A percentile compares a stretch with the other conserved stretches of the same genome.
phyloP scores from a whole-genome alignment of 495 filamentous ascomycete species.

The Hypoxylon crocopeplum region DNA sequence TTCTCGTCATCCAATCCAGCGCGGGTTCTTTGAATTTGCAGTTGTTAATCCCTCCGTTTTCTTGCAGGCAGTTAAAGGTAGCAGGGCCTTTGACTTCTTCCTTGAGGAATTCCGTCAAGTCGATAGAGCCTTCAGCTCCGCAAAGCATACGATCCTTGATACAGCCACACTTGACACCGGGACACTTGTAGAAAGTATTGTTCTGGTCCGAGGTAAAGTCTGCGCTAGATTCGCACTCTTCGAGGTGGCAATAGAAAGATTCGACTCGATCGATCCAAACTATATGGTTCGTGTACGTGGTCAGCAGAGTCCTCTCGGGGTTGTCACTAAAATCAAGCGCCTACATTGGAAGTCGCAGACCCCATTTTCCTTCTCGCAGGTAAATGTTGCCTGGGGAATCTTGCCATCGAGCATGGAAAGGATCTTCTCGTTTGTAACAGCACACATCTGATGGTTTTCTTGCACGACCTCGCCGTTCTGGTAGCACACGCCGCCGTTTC shows the following conservation, averaged over 20 bases:
- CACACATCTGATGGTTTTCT: constrained; percentile 96
- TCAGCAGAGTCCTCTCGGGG: constrained; percentile 44
- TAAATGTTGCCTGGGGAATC: constrained; percentile 92
- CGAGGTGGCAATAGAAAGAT: constrained; percentile 93
- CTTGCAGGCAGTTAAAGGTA: constrained; percentile 73
- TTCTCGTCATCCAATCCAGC: constrained; percentile 87
- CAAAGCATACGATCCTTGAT: constrained; percentile 92
- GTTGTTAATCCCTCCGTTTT: constrained; percentile 61
- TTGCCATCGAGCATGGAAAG: constrained; percentile 80
- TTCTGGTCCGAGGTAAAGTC: constrained; percentile 75
- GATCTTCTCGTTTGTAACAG: constrained; percentile 94
- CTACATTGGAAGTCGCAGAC: constrained; percentile 93
- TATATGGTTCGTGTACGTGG: constrained; percentile 43
- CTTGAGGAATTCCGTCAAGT: constrained; percentile 86
- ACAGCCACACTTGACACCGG: constrained; percentile 84
- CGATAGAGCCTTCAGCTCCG: constrained; percentile 86
- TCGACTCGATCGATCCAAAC: constrained; percentile 94
- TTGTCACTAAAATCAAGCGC: constrained; percentile 33
- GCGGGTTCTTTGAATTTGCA: constrained; percentile 88
- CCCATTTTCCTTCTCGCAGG: constrained; percentile 73
- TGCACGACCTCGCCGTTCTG: constrained; percentile 88
- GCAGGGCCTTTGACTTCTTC: constrained; percentile 85
- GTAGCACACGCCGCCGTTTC: constrained; percentile 85
- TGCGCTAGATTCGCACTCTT: constrained; percentile 76
- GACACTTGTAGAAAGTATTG: constrained; percentile 81